A percentile compares a stretch with the other conserved stretches of the same genome.
These are phyloP conservation scores for Penicillium salamii DNA, from an alignment of 495 filamentous ascomycete species.

Conservation along the genomic window DNA sequence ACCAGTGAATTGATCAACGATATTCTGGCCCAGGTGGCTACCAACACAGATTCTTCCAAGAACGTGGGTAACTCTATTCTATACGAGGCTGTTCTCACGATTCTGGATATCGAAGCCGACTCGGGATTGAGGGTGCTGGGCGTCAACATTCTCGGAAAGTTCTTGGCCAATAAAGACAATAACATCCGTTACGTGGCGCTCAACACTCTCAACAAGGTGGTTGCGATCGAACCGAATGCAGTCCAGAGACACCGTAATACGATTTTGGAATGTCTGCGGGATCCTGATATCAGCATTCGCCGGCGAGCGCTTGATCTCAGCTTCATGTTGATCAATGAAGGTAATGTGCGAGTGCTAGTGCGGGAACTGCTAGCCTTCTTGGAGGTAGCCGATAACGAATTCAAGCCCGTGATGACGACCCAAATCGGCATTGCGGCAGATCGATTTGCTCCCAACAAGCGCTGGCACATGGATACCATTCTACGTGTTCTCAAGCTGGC, in stretches of 20 bases:
- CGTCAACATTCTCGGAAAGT: conserved; percentile 98
- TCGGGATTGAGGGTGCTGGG: conserved; percentile 89
- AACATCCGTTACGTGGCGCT: conserved; percentile 98
- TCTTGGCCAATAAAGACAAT: conserved; percentile 95
- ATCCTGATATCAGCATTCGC: conserved; percentile 98
- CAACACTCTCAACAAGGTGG: conserved; percentile 97
- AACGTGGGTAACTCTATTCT: conserved; percentile 98
- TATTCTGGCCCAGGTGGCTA: conserved; percentile 95
- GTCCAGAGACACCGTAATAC: conserved; percentile 97
- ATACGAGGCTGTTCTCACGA: conserved; percentile 95
- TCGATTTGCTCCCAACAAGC: conserved; percentile 90
- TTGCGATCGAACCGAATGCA: conserved; percentile 95
- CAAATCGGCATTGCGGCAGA: conserved; percentile 98
- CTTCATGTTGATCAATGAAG: conserved; percentile 96
- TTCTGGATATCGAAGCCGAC: conserved; percentile 96
- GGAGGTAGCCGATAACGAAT: conserved; percentile 96
- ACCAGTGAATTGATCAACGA: conserved; percentile 98
- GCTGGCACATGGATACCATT: conserved; percentile 98
- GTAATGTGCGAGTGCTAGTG: conserved; percentile 89
- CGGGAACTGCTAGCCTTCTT: conserved; percentile 90
- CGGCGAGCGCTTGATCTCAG: conserved; percentile 92
- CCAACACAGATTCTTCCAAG: conserved; percentile 96
- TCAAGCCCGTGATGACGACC: conserved; percentile 95
- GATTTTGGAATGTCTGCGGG: conserved; percentile 91
- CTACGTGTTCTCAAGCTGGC: conserved; percentile 90